Conservation (phyloP, 108 stramenopile species). For the Cyclostephanos invisitatus region DNA sequence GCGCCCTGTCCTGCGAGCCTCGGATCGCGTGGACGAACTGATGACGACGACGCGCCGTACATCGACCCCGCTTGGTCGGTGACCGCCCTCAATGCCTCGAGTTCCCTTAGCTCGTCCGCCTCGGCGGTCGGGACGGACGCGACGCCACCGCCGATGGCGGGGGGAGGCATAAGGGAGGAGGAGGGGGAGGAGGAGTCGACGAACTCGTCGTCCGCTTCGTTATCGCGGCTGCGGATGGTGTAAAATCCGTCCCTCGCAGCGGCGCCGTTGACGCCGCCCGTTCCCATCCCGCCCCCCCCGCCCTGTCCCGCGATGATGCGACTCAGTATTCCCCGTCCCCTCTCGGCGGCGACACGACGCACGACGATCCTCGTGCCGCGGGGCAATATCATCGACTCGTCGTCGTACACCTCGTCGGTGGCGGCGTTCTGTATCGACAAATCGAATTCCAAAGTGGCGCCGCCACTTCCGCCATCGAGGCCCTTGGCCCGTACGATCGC, state of each 20-base stretch:
- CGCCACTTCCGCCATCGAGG: constrained; percentile 49
- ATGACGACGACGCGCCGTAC: constrained; percentile 26
- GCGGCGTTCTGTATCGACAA: constrained; percentile 70
- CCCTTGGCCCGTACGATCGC: constrained; percentile 82
- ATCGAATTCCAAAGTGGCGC: constrained; percentile 75
- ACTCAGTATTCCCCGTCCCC: constrained; percentile 72
- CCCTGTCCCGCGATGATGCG: constrained; percentile 60
- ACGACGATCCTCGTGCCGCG: constrained; percentile 78
- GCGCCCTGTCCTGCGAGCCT: constrained; percentile 12
- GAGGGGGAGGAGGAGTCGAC: constrained; percentile 21
- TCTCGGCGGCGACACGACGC: constrained; percentile 69
- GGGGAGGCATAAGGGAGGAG: not conserved
- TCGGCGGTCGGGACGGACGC: not conserved
- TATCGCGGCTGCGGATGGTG: constrained; percentile 66
- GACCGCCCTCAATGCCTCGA: constrained; percentile 80
- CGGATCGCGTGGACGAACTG: constrained; percentile 38
- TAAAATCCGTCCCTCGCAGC: constrained; percentile 60
- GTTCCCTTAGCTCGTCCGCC: constrained; percentile 64
- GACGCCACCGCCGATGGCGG: not conserved
- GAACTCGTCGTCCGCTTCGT: constrained; percentile 76
- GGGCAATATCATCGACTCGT: constrained; percentile 76
- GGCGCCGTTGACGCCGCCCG: not conserved
- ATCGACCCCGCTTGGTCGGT: constrained; percentile 54
- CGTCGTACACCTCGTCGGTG: constrained; percentile 77
- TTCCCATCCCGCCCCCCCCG: constrained; percentile 17